Evolutionary conservation across 345 rosid genomes (phyloP).

Genomic region (Cardamine resedifolia): DNA sequence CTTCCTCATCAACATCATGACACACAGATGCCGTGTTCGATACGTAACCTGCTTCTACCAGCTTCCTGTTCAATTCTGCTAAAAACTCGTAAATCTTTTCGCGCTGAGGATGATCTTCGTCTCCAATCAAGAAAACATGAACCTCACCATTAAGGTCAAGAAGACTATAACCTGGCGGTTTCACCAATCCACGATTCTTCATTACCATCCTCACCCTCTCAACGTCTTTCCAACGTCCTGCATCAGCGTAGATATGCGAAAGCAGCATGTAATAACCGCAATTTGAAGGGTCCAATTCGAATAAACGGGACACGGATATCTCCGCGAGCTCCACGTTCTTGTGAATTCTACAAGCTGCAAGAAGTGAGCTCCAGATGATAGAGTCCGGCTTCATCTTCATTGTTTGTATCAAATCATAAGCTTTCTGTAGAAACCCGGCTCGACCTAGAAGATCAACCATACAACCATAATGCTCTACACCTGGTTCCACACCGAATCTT

Average conservation of each 20-base stretch:
- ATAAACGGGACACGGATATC: slow-evolving; percentile 57
- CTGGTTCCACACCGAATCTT: slow-evolving; percentile 64
- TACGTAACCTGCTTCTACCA: slow-evolving; percentile 68
- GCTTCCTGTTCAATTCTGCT: slow-evolving; percentile 52
- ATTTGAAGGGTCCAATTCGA: slow-evolving; percentile 65
- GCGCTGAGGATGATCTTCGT: slow-evolving; percentile 72
- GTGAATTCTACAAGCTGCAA: slow-evolving; percentile 82
- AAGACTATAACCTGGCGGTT: slow-evolving; percentile 80
- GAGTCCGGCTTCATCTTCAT: slow-evolving; percentile 85
- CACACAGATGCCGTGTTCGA: slow-evolving; percentile 63
- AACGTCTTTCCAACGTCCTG: slow-evolving; percentile 83
- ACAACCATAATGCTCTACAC: slow-evolving; percentile 85
- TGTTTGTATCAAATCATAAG: slow-evolving; percentile 62
- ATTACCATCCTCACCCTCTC: slow-evolving; percentile 63
- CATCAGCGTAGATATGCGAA: slow-evolving; percentile 82
- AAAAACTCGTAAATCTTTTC: slow-evolving; percentile 54
- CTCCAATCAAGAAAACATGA: slow-evolving; percentile 80
- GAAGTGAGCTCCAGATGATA: slow-evolving; percentile 82
- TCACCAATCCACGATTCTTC: slow-evolving; percentile 61
- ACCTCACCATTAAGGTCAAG: slow-evolving; percentile 74
- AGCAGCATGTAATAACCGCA: slow-evolving; percentile 80
- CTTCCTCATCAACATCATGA: slow-evolving; percentile 79
- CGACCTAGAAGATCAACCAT: slow-evolving; percentile 94
- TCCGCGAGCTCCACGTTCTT: slow-evolving; percentile 87
- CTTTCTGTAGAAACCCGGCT: slow-evolving; percentile 63